phyloP scores from a whole-genome alignment of 371 early-diverging fungal genomes.

The Entomophthora muscae region DNA sequence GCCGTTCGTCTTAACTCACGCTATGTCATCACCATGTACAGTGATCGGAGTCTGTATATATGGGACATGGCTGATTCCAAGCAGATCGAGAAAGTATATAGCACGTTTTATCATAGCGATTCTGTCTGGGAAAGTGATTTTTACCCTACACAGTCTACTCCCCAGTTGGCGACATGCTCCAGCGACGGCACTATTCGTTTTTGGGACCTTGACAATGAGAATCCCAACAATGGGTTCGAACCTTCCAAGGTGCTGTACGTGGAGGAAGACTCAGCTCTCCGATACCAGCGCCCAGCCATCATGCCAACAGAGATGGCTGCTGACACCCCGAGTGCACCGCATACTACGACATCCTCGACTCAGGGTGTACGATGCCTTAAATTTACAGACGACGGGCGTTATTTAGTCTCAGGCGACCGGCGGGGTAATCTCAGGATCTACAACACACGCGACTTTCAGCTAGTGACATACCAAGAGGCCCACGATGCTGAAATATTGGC shows the following conservation, averaged over 20 bases:
- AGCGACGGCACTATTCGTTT: constrained; percentile 65
- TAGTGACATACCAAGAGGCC: constrained; percentile 50
- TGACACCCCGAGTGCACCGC: neutral
- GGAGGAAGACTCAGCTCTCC: neutral
- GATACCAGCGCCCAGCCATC: neutral
- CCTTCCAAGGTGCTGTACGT: neutral
- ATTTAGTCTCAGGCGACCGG: constrained; percentile 60
- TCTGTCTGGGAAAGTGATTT: constrained; percentile 79
- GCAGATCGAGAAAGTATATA: constrained; percentile 39
- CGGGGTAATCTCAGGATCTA: constrained; percentile 54
- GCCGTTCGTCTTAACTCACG: constrained; percentile 27
- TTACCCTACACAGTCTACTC: neutral
- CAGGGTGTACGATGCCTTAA: constrained; percentile 28
- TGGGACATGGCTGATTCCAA: constrained; percentile 54
- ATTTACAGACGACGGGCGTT: constrained; percentile 43
- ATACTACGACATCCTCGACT: neutral
- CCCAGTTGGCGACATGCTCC: constrained; percentile 60
- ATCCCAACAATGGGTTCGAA: constrained; percentile 8
- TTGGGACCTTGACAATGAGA: constrained; percentile 42
- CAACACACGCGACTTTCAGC: constrained; percentile 31
- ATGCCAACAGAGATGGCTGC: neutral
- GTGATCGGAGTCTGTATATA: constrained; percentile 49
- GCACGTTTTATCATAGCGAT: constrained; percentile 54
- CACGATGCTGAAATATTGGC: constrained; percentile 69
- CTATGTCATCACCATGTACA: constrained; percentile 10